Evolutionary conservation across 1,139 yeast species (phyloP).

Genomic region (Saccharomyces hybrid): DNA sequence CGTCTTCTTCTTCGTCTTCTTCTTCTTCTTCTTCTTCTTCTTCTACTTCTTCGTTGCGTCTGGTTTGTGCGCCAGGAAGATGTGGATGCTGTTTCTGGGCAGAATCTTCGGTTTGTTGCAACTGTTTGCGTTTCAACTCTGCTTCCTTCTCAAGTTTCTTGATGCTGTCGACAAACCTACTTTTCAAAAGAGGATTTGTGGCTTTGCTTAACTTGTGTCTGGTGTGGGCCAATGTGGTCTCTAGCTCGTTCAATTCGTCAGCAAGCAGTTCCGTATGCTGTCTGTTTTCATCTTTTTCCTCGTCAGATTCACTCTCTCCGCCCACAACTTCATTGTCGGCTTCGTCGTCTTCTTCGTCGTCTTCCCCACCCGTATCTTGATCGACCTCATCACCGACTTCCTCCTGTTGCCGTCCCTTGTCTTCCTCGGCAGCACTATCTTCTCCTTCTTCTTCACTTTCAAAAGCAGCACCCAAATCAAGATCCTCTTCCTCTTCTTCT

Average conservation of each 20-base stretch:
- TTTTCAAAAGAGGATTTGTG: slow-evolving; percentile 79
- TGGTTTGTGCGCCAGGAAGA: slow-evolving; percentile 23
- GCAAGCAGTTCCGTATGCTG: slow-evolving; percentile 72
- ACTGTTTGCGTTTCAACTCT: slow-evolving; percentile 71
- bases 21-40: slow-evolving; percentile 26
- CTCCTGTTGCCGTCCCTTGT: slow-evolving; percentile 9
- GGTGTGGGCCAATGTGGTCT: slow-evolving; percentile 69
- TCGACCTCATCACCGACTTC: slow-evolving; percentile 27
- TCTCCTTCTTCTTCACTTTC: slow-evolving; percentile 32
- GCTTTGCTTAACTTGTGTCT: slow-evolving; percentile 68
- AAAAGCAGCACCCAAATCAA: slow-evolving; percentile 36
- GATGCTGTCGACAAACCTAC: slow-evolving; percentile 78
- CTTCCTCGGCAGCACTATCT: slow-evolving; percentile 23
- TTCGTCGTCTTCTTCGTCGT: slow-evolving; percentile 42
- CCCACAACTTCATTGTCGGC: slow-evolving; percentile 52
- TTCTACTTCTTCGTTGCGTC: slow-evolving; percentile 27
- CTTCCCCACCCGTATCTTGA: slow-evolving; percentile 36
- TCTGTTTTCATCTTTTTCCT: slow-evolving; percentile 34
- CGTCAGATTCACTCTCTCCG: slow-evolving; percentile 29
- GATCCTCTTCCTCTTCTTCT: slow-evolving; percentile 35
- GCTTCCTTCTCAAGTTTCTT: slow-evolving; percentile 73
- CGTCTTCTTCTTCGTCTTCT: slow-evolving; percentile 23
- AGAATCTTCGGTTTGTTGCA: slow-evolving; percentile 29
- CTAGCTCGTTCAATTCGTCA: slow-evolving; percentile 82
- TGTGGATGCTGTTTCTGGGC: slow-evolving; percentile 33